phyloP scores from a whole-genome alignment of 331 rosid species.

The Cydonia oblonga region DNA sequence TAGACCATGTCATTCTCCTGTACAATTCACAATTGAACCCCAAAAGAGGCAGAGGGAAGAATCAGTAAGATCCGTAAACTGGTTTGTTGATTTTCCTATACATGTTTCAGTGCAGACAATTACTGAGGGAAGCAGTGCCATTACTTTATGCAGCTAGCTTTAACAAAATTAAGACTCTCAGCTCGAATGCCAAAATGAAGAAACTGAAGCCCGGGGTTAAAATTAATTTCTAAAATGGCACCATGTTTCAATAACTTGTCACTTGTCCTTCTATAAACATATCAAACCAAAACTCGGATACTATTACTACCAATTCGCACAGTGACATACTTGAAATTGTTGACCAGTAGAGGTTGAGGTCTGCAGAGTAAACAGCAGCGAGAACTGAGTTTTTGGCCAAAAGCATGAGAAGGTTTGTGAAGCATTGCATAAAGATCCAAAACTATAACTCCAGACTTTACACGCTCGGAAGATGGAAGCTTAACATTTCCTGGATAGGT shows the following conservation, averaged over 20 bases:
- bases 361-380: conserved; percentile 19
- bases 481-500: conserved; percentile 17
- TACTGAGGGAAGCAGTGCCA: not conserved
- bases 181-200: not conserved
- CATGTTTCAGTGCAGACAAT: not conserved
- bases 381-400: conserved; percentile 22
- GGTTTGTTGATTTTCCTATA: not conserved
- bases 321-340: conserved; percentile 47
- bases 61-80: not conserved
- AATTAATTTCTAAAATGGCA: not conserved
- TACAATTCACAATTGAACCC: conserved; percentile 1
- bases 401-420: conserved; percentile 12
- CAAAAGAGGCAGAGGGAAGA: not conserved
- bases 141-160: not conserved
- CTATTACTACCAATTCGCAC: not conserved
- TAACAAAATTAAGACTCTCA: not conserved
- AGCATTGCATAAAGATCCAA: conserved; percentile 19
- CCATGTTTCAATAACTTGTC: not conserved
- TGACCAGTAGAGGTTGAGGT: conserved; percentile 25
- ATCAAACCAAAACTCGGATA: not conserved
- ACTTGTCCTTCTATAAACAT: not conserved
- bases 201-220: not conserved
- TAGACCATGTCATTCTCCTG: conserved; percentile 55
- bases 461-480: conserved; percentile 16
- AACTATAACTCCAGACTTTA: conserved; percentile 19